Base-by-base conservation (phyloP, 2,329 filamentous ascomycete genomes). In the Juglanconis juglandina region DNA sequence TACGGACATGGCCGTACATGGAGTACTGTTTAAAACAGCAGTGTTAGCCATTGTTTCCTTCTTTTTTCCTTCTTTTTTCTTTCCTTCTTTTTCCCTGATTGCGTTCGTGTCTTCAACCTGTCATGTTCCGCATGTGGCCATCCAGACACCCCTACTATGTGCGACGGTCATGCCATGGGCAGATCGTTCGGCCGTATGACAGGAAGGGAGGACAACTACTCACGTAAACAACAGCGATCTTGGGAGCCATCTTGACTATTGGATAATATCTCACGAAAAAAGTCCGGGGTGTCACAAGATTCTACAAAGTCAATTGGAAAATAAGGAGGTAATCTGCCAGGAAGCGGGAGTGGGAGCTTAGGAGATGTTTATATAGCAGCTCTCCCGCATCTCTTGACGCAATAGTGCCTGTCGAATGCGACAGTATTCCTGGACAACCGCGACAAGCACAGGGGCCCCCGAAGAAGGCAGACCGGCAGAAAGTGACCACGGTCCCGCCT, bases 191-290 rank as follows among this genome's bases (percentile, higher is more conserved):
- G 42, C 10, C n/a, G 42, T 44, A 5, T 17, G 41, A 56, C 24
- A 37, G 47, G 56, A 39, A 42, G 60, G 44, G 55, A 59, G 47
- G 53, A 56, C 53, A 63, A 52, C 56, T 51, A 85, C 89, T 68
- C 82, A 93, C 90, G 76, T 87, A 96, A 75, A 96, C 86, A 78
- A 96, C 95, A 69, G 92, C 92, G 73, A 96, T 85, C 82, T 91
- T 96, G 76, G 91, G 90, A 79, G 90, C 91, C 92, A 96, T 96
- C 71, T 70, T 83, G 81, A 71, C 64, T 60, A 65, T 59, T 62
- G 39, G 66, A 52, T 54, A 56, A 11, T 34, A 55, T 54, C 53
- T n/a, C n/a, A 32, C 52, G 4, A 48, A 33, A 33, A 57, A 13
- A 49, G 9, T 24, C 39, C 5, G n/a, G 7, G 13, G 9, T 60